phyloP scores from a whole-genome alignment of 805 yeast species.

The Candida michaelii region DNA sequence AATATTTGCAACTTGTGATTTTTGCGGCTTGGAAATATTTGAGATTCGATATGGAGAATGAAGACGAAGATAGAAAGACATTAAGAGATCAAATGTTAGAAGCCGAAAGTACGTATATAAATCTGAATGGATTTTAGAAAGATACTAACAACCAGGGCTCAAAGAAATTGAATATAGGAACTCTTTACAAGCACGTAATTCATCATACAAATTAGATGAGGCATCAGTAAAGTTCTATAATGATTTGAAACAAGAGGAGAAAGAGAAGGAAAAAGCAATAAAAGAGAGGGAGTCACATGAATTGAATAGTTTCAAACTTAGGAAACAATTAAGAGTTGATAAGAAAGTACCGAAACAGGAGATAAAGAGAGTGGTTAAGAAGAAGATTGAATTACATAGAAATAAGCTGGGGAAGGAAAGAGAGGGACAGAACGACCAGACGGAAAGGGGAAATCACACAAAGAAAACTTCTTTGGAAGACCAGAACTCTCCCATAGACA shows the following conservation, averaged over 20 bases:
- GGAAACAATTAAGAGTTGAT: background rate
- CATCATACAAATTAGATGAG: conserved; percentile 41
- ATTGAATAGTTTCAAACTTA: conserved; percentile 13
- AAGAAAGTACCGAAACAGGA: background rate
- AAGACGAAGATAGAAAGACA: conserved; percentile 33
- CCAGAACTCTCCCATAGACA: too few species aligned
- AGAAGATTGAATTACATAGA: too few species aligned
- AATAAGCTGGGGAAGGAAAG: too few species aligned
- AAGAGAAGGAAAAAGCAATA: conserved; percentile 19
- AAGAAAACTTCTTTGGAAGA: too few species aligned
- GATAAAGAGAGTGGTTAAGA: background rate
- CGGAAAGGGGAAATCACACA: background rate
- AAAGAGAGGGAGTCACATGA: conserved; percentile 23
- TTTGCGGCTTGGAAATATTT: conserved; percentile 1
- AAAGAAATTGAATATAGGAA: conserved; percentile 33
- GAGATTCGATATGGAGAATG: conserved; percentile 13
- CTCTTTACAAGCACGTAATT: conserved; percentile 31
- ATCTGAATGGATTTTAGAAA: too few species aligned
- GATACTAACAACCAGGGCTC: conserved; percentile 25
- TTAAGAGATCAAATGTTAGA: conserved; percentile 43
- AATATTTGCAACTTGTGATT: conserved; percentile 1
- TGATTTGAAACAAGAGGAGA: conserved; percentile 21
- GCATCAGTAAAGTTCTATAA: conserved; percentile 37
- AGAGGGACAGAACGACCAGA: background rate
- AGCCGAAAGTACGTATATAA: conserved; percentile 35